Evolutionary conservation across 495 filamentous ascomycete species (phyloP), one percentile per base, ranked within the genome.

Genomic region (Alectoria sarmentosa): DNA sequence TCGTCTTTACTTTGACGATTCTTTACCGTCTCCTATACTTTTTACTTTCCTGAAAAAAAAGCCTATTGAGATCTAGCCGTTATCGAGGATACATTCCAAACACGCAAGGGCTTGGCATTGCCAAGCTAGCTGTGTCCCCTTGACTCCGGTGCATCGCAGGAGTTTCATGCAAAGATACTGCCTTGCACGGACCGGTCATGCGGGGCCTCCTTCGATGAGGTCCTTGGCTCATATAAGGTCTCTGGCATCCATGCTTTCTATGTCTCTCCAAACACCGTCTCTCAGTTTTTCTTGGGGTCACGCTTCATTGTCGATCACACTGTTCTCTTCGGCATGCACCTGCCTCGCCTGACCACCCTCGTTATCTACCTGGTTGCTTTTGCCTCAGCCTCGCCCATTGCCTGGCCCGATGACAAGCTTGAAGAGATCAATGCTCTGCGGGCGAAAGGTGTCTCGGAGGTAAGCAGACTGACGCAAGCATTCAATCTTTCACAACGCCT

Each of bases 371-470:
- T 65, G 23, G 21, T 46, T 41, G 30, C 42, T 49, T 21, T 23
- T 26, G 36, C 36, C 55, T 26, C 46, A 14, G 39, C 63, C 17
- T 60, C 55, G n/a, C 64, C 64, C 34, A 55, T 66, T 7, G 13
- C 54, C 44, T 67, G 56, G 26, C 39, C 66, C 11, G 57, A 61
- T 11, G 37, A 38, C 28, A 49, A 42, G 21, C 37, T 64, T 4
- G 66, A 67, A 44, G 46, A 64, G 23, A 60, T 67, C 23, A 67
- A 67, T n/a, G 55, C 56, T 11, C 38, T 67, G 26, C 66, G 66
- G 13, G 66, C 62, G 15, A 34, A 21, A 55, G 66, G 66, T 26
- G 39, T 64, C 57, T 37, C 55, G 19, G 66, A 67, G 56, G 66
- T 67, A 46, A 49, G 58, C 21, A 28, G 9, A 32, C 34, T 17